A percentile compares a stretch with the other conserved stretches of the same genome.
Evolutionary conservation across 2,329 filamentous ascomycete species (phyloP).

Genomic region (Chaetomiaceae sp.): DNA sequence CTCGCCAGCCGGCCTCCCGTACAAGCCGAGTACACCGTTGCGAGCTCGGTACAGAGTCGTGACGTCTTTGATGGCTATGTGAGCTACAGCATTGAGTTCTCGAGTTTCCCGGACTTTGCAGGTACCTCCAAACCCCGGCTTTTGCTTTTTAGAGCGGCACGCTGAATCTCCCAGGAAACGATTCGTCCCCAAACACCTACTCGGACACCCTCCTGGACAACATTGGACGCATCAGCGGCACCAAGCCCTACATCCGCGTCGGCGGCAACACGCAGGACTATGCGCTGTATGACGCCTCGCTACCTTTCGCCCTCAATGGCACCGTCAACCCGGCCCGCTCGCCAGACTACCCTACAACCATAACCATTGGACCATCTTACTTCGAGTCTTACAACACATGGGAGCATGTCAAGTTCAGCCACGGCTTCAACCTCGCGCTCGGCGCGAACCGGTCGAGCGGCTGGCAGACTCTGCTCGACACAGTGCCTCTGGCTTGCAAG

Average conservation of each 20-base stretch:
- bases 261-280: slow-evolving; percentile 65
- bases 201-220: slow-evolving; percentile 56
- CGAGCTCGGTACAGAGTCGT: slow-evolving; percentile 16
- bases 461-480: slow-evolving; percentile 46
- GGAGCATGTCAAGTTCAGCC: slow-evolving; percentile 49
- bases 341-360: slow-evolving; percentile 53
- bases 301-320: slow-evolving; percentile 45
- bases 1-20: slow-evolving; percentile 6
- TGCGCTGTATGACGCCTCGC: slow-evolving; percentile 51
- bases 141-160: slow-evolving; percentile 37
- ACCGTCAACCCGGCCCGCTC: slow-evolving; percentile 45
- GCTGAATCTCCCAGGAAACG: slow-evolving; percentile 45
- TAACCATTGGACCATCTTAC: slow-evolving; percentile 54
- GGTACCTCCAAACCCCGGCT: slow-evolving; percentile 23
- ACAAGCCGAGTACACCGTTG: slow-evolving; percentile 16
- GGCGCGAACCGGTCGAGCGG: slow-evolving; percentile 45
- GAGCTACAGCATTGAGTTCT: slow-evolving; percentile 37
- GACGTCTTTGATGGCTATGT: slow-evolving; percentile 35
- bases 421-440: slow-evolving; percentile 56
- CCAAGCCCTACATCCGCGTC: slow-evolving; percentile 55
- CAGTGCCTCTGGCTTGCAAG: slow-evolving; percentile 51
- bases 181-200: slow-evolving; percentile 50
- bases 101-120: slow-evolving; percentile 33
- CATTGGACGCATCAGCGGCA: slow-evolving; percentile 46
- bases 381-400: slow-evolving; percentile 58